Percentiles rank a stretch among this genome's conserved stretches.
phyloP scores from a whole-genome alignment of 225 moss, liverwort and hornwort genomes.

The Anthoceros angustus region DNA sequence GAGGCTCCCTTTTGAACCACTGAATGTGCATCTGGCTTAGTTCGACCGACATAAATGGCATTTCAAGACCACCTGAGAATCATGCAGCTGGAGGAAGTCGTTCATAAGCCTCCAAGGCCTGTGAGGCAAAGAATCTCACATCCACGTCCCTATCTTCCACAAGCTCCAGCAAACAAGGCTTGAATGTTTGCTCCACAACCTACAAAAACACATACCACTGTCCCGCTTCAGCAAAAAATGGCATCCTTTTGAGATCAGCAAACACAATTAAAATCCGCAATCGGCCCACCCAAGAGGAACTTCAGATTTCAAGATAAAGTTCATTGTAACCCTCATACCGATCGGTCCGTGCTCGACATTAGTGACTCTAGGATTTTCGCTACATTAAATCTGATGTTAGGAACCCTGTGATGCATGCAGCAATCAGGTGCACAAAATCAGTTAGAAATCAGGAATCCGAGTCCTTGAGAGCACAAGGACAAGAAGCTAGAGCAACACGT shows the following conservation, averaged over 20 bases:
- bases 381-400: conserved; percentile 97
- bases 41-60: background rate
- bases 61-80: background rate
- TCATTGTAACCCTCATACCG: conserved; percentile 19
- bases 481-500: background rate
- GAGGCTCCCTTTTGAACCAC: too few relatives aligned
- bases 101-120: conserved; percentile 92
- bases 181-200: conserved; percentile 96
- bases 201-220: conserved; percentile 13
- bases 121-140: conserved; percentile 86
- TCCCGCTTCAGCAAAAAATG: background rate
- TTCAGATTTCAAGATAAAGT: background rate
- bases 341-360: conserved; percentile 83
- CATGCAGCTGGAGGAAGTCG: conserved; percentile 14
- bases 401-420: conserved; percentile 37
- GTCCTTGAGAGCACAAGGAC: background rate
- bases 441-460: background rate
- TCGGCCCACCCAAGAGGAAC: background rate
- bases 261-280: background rate
- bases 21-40: too few relatives aligned
- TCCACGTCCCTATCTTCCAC: conserved; percentile 94
- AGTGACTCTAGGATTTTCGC: conserved; percentile 98
- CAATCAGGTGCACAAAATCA: conserved; percentile 6
- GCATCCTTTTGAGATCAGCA: background rate
- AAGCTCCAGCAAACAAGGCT: conserved; percentile 86